A percentile compares a stretch with the other conserved stretches of the same genome.
Conservation (phyloP, 208 protist species). For the Trypanosoma vivax region DNA sequence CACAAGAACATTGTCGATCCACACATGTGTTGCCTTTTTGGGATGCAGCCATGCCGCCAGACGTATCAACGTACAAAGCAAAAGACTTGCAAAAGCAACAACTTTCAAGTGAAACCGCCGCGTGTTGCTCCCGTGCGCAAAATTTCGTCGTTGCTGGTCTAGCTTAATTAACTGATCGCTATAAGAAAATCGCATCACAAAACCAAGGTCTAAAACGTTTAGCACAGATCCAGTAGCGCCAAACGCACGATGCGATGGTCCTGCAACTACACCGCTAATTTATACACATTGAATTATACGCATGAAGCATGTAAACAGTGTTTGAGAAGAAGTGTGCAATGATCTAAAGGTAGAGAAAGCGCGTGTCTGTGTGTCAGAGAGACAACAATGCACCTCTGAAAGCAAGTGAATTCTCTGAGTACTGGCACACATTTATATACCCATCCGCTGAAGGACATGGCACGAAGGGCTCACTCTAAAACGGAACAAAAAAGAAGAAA, state of each 20-base stretch:
- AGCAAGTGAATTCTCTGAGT: too few species aligned
- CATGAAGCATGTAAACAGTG: not conserved
- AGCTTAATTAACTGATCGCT: slow-evolving; percentile 27
- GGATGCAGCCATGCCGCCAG: slow-evolving; percentile 27
- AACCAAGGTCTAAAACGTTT: not conserved
- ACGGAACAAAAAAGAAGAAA: too few species aligned
- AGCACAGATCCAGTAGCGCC: not conserved
- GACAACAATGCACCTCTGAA: too few species aligned
- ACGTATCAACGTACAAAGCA: slow-evolving; percentile 12
- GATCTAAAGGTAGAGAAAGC: too few species aligned
- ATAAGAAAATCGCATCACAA: slow-evolving; percentile 26
- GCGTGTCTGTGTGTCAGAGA: too few species aligned
- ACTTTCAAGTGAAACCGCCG: slow-evolving; percentile 22
- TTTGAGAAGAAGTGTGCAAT: too few species aligned
- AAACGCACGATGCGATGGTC: too few species aligned
- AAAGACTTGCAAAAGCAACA: slow-evolving; percentile 2
- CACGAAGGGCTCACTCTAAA: too few species aligned
- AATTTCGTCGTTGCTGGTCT: slow-evolving; percentile 16
- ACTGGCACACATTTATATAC: too few species aligned
- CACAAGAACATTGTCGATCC: slow-evolving; percentile 71
- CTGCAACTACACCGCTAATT: too few species aligned
- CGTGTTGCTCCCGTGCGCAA: slow-evolving; percentile 18
- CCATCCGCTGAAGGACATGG: too few species aligned
- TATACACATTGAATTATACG: not conserved
- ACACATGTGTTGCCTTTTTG: slow-evolving; percentile 27